These are phyloP conservation scores for Calycina marina DNA, from an alignment of 2,329 filamentous ascomycete species.

Conservation along the genomic window DNA sequence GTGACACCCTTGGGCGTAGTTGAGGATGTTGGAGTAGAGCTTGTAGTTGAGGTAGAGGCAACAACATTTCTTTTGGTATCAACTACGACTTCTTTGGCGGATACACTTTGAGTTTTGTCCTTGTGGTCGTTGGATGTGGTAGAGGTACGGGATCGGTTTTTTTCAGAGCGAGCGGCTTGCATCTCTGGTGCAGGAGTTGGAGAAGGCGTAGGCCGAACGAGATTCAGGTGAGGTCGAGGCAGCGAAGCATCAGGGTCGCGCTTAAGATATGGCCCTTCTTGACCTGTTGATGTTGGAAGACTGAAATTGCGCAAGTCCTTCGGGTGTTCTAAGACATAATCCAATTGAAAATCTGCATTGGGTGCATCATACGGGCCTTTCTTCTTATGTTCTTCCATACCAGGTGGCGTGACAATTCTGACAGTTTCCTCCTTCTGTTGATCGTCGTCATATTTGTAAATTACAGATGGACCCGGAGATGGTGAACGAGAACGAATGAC, in stretches of 20 bases:
- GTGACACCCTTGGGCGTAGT: constrained; percentile 41
- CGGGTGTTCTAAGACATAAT: constrained; percentile 39
- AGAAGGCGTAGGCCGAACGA: constrained; percentile 44
- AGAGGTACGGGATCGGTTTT: constrained; percentile 6
- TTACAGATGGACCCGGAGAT: constrained; percentile 37
- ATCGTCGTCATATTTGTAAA: constrained; percentile 35
- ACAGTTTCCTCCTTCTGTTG: constrained; percentile 25
- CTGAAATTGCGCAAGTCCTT: constrained; percentile 29
- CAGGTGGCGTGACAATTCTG: constrained; percentile 40
- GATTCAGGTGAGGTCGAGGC: constrained; percentile 39
- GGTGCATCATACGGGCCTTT: constrained; percentile 41
- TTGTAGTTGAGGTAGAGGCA: constrained; percentile 28
- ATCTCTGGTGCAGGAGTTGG: constrained; percentile 35
- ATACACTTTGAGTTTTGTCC: constrained; percentile 3
- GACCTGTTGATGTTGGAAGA: constrained; percentile 26
- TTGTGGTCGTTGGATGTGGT: constrained; percentile 12
- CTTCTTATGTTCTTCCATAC: constrained; percentile 29
- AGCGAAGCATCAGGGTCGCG: constrained; percentile 15
- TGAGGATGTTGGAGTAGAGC: constrained; percentile 26
- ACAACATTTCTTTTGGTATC: constrained; percentile 29
- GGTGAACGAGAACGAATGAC: constrained; percentile 37
- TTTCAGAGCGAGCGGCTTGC: constrained; percentile 17
- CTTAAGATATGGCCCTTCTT: constrained; percentile 11
- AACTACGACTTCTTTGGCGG: constrained; percentile 25
- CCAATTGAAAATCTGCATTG: constrained; percentile 48